phyloP scores from a whole-genome alignment of 139 green algal genomes.

The Volvox reticuliferus region DNA sequence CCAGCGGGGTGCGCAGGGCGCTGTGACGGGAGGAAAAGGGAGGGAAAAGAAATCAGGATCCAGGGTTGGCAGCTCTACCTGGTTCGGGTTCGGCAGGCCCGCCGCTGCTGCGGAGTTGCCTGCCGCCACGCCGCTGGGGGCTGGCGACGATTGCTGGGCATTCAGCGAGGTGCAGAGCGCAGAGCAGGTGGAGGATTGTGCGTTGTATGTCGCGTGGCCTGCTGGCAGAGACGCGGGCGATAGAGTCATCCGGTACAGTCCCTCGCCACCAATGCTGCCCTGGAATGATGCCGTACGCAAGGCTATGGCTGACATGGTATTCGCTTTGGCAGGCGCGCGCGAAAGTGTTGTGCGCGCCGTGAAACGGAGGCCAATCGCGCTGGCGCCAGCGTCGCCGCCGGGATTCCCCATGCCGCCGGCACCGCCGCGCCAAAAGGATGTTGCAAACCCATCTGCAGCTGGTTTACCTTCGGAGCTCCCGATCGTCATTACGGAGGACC shows the following conservation, averaged over 20 bases:
- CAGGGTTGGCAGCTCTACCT: background rate
- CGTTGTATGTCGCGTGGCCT: background rate
- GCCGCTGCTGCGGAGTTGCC: background rate
- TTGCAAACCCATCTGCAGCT: too few relatives aligned
- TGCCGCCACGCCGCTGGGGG: background rate
- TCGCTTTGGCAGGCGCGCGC: background rate
- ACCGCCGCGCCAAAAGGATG: too few relatives aligned
- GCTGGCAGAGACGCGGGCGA: background rate
- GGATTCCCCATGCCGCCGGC: too few relatives aligned
- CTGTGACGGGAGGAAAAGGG: background rate
- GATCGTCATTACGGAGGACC: too few relatives aligned
- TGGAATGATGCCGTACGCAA: background rate
- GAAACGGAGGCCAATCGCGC: background rate
- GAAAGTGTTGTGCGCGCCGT: background rate
- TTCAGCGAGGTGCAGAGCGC: background rate
- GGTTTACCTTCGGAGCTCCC: too few relatives aligned
- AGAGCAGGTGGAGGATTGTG: background rate
- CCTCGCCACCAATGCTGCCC: background rate
- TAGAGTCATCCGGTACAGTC: background rate
- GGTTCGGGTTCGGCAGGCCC: conserved; percentile 18
- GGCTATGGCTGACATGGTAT: background rate
- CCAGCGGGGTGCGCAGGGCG: background rate
- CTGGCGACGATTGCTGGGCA: background rate
- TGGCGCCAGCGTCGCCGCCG: background rate
- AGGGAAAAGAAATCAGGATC: too few relatives aligned